These are phyloP conservation scores for Xylariaceae sp. DNA, from an alignment of 2,329 filamentous ascomycete species.

Conservation along the genomic window DNA sequence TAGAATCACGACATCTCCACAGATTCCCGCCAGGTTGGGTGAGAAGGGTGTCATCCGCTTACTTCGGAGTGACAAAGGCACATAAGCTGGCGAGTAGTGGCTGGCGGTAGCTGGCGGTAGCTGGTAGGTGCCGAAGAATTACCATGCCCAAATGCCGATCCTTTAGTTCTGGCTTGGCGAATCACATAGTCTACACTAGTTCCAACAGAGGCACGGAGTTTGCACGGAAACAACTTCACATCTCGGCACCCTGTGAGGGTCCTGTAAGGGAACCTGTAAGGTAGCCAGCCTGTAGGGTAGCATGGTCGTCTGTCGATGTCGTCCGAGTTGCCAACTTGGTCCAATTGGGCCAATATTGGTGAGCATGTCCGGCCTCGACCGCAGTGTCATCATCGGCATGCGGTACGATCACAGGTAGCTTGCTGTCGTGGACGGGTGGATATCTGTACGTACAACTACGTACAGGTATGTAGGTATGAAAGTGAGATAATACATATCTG, in stretches of 20 bases:
- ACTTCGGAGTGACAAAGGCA: not conserved
- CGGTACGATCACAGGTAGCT: too few relatives aligned
- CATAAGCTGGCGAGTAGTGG: not conserved
- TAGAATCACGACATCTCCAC: not conserved
- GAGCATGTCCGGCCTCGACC: too few relatives aligned
- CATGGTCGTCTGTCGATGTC: too few relatives aligned
- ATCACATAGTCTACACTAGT: not conserved
- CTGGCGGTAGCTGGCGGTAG: not conserved
- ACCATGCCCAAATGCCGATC: not conserved
- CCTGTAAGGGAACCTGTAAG: too few relatives aligned
- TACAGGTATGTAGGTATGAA: too few relatives aligned
- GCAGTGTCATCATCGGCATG: too few relatives aligned
- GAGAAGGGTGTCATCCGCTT: not conserved
- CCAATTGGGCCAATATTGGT: too few relatives aligned
- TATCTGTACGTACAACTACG: too few relatives aligned
- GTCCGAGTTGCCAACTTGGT: too few relatives aligned
- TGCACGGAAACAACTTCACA: not conserved
- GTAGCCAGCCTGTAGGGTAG: too few relatives aligned
- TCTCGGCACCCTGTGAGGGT: not conserved
- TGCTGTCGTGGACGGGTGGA: too few relatives aligned
- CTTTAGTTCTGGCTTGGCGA: not conserved
- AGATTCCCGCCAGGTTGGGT: not conserved
- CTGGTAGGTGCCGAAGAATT: not conserved
- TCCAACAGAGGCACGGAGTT: not conserved
- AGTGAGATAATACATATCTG: too few relatives aligned